These are phyloP conservation scores for Lactifluus echinatus DNA, from an alignment of 768 basidiomycete species.

Conservation along the genomic window DNA sequence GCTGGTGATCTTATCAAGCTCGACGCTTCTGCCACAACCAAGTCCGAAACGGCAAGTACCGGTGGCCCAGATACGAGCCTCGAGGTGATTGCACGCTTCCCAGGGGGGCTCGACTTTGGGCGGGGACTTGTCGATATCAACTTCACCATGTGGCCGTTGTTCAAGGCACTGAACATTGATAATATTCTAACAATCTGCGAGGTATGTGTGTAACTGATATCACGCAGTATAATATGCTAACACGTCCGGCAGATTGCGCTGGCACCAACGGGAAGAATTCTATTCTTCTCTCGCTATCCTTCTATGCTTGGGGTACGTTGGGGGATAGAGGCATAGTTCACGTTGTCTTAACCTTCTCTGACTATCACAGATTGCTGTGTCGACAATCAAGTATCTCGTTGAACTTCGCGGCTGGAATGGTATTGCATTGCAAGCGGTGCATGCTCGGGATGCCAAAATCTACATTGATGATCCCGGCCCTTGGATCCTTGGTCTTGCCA, in stretches of 20 bases:
- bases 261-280: conserved; percentile 75
- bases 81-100: conserved; percentile 84
- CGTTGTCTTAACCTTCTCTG: neutral
- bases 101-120: conserved; percentile 90
- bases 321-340: neutral
- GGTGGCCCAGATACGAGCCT: conserved; percentile 39
- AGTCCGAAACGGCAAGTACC: conserved; percentile 34
- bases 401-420: conserved; percentile 92
- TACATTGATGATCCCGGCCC: conserved; percentile 95
- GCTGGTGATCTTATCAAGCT: conserved; percentile 81
- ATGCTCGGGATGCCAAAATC: conserved; percentile 85
- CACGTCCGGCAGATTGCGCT: conserved; percentile 55
- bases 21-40: conserved; percentile 59
- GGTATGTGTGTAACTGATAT: conserved; percentile 32
- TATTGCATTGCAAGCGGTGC: conserved; percentile 72
- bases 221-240: neutral
- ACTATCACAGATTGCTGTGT: conserved; percentile 62
- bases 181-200: conserved; percentile 91
- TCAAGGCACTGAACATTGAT: conserved; percentile 87
- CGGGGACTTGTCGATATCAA: conserved; percentile 87
- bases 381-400: conserved; percentile 83
- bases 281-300: conserved; percentile 85
- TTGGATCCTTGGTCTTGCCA: conserved; percentile 88
- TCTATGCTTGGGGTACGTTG: conserved; percentile 76
- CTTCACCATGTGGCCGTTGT: conserved; percentile 95